Percentiles rank a stretch among this genome's conserved stretches.
These are phyloP conservation scores for Adiantum capillusveneris DNA, from an alignment of 75 land plant species.

Conservation along the genomic window DNA sequence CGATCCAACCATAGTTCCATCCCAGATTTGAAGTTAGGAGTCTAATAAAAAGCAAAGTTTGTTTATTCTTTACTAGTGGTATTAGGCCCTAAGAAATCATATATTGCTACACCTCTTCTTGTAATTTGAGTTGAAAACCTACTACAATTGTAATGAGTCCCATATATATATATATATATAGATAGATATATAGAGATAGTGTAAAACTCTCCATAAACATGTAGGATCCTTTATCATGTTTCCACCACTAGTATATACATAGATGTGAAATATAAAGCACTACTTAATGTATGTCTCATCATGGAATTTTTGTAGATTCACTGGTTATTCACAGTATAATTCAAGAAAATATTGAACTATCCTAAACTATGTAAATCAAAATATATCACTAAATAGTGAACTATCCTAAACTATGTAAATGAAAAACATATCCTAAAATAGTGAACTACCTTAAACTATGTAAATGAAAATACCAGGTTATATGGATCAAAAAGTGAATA, in stretches of 20 bases:
- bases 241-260: no score
- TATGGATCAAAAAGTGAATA: neutral
- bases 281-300: no score
- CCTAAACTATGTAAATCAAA: neutral
- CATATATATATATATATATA: no score
- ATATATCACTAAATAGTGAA: no score
- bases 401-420: no score
- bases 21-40: neutral
- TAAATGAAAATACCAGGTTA: neutral
- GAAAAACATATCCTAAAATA: neutral
- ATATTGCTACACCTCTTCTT: neutral
- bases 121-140: neutral
- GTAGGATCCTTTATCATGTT: no score
- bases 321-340: no score
- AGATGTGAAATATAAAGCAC: no score
- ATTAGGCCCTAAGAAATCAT: neutral
- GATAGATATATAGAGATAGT: no score
- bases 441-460: neutral
- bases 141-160: neutral
- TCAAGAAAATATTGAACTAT: neutral
- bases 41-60: neutral
- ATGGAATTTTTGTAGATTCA: no score
- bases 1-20: constrained; percentile 33
- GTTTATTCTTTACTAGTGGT: neutral
- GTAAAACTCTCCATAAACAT: no score